Percentiles rank a stretch among this genome's conserved stretches.
These are phyloP conservation scores for Tylopilus balloui DNA, from an alignment of 768 basidiomycete genomes.

Conservation along the genomic window DNA sequence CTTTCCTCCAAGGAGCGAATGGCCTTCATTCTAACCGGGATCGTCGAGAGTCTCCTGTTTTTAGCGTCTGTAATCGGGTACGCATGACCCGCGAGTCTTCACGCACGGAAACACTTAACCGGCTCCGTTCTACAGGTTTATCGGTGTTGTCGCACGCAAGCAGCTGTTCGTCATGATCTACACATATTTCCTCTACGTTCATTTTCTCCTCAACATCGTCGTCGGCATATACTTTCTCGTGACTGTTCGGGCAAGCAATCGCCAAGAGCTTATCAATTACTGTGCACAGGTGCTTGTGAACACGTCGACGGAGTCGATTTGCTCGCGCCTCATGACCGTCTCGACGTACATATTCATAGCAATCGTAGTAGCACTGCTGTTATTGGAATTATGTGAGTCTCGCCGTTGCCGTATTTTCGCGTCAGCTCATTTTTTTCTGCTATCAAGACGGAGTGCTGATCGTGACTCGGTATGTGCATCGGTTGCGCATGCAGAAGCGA, in stretches of 20 bases:
- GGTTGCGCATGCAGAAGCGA: conserved; percentile 48
- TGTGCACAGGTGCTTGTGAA: conserved; percentile 45
- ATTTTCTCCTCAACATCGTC: conserved; percentile 52
- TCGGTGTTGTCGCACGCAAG: conserved; percentile 61
- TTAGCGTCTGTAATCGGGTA: conserved; percentile 56
- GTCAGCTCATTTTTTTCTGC: conserved; percentile 2
- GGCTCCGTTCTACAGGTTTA: conserved; percentile 39
- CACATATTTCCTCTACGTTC: conserved; percentile 51
- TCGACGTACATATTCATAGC: conserved; percentile 45
- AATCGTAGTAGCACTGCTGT: conserved; percentile 41
- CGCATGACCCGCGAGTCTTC: background rate
- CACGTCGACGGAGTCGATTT: conserved; percentile 41
- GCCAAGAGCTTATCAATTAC: conserved; percentile 37
- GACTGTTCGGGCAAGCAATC: conserved; percentile 43
- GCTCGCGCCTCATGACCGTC: conserved; percentile 39
- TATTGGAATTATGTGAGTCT: conserved; percentile 55
- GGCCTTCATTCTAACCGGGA: conserved; percentile 46
- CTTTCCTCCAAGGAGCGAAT: conserved; percentile 29
- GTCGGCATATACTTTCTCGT: conserved; percentile 51
- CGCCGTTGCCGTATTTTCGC: background rate
- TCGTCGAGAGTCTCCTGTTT: conserved; percentile 52
- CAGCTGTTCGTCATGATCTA: conserved; percentile 56
- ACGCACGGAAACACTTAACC: background rate
- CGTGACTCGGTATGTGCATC: conserved; percentile 50
- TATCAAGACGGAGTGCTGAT: conserved; percentile 48